Evolutionary conservation across 768 basidiomycete genomes (phyloP).

Genomic region (Fibroporia radiculosa): DNA sequence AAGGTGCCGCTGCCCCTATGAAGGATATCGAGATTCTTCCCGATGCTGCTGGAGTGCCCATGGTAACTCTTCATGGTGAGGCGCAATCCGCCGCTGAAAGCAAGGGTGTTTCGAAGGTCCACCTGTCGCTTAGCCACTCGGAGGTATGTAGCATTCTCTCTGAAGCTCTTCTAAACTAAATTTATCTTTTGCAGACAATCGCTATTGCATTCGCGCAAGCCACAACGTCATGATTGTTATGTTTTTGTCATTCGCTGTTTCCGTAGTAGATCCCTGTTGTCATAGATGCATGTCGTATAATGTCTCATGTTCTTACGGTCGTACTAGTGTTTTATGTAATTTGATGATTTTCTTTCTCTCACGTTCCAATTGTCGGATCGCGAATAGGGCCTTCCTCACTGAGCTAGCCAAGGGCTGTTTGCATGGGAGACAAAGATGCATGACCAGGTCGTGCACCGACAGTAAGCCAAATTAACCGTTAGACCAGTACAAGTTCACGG

Average conservation of each 20-base stretch:
- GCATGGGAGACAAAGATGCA: too few species aligned
- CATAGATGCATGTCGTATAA: too few species aligned
- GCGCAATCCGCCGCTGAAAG: conserved; percentile 64
- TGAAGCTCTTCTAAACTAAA: background rate
- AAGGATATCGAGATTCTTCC: conserved; percentile 95
- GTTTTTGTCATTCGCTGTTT: background rate
- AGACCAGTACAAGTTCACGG: too few species aligned
- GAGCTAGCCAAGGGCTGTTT: too few species aligned
- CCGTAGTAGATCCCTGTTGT: too few species aligned
- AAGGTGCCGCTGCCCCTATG: conserved; percentile 92
- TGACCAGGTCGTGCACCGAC: too few species aligned
- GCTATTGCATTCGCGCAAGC: conserved; percentile 88
- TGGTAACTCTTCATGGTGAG: conserved; percentile 70
- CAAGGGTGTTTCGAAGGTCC: conserved; percentile 66
- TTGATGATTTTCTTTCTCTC: too few species aligned
- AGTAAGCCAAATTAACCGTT: too few species aligned
- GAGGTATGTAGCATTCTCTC: conserved; percentile 51
- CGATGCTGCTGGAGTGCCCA: conserved; percentile 69
- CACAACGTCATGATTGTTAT: conserved; percentile 22
- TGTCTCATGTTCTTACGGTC: too few species aligned
- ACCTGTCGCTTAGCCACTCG: conserved; percentile 89
- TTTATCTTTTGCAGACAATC: conserved; percentile 44
- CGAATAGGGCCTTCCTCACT: too few species aligned
- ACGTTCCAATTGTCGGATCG: too few species aligned
- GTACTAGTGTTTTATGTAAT: too few species aligned